These are phyloP conservation scores for Cyclotella baltica DNA, from an alignment of 108 stramenopile genomes.

Conservation along the genomic window DNA sequence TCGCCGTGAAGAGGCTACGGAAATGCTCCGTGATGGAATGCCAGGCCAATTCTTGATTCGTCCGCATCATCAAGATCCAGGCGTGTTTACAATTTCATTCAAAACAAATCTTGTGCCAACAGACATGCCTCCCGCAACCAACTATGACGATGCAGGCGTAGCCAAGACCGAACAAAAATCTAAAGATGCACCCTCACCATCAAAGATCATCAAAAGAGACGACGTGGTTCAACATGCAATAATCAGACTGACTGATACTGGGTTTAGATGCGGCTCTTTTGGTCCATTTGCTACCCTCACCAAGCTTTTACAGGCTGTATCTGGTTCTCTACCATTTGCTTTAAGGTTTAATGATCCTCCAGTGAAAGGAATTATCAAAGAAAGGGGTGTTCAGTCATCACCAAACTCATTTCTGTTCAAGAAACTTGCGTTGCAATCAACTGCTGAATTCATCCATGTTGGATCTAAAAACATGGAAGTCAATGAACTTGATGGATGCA, in stretches of 20 bases:
- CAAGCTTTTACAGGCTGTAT: constrained; percentile 84
- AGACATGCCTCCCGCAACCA: constrained; percentile 22
- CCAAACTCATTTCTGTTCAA: constrained; percentile 81
- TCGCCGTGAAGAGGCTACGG: constrained; percentile 80
- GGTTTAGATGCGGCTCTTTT: constrained; percentile 91
- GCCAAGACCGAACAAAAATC: constrained; percentile 26
- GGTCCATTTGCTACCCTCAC: constrained; percentile 83
- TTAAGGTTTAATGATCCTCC: constrained; percentile 83
- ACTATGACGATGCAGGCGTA: constrained; percentile 37
- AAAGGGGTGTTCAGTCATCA: constrained; percentile 74
- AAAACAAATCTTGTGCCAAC: constrained; percentile 83
- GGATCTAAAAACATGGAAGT: constrained; percentile 23
- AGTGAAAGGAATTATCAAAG: constrained; percentile 77
- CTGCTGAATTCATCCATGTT: constrained; percentile 47
- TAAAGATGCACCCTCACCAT: constrained; percentile 24
- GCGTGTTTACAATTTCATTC: constrained; percentile 90
- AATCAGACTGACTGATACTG: constrained; percentile 84
- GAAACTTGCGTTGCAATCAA: constrained; percentile 71
- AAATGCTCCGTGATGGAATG: constrained; percentile 69
- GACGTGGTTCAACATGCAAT: constrained; percentile 92
- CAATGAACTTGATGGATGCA: constrained; percentile 22
- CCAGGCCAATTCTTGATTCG: constrained; percentile 86
- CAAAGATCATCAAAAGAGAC: constrained; percentile 62
- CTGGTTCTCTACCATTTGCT: constrained; percentile 83
- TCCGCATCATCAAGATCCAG: constrained; percentile 83